Percentiles rank a stretch among this genome's conserved stretches.
Evolutionary conservation across 345 rosid species (phyloP).

Genomic region (Syzygium jambos): DNA sequence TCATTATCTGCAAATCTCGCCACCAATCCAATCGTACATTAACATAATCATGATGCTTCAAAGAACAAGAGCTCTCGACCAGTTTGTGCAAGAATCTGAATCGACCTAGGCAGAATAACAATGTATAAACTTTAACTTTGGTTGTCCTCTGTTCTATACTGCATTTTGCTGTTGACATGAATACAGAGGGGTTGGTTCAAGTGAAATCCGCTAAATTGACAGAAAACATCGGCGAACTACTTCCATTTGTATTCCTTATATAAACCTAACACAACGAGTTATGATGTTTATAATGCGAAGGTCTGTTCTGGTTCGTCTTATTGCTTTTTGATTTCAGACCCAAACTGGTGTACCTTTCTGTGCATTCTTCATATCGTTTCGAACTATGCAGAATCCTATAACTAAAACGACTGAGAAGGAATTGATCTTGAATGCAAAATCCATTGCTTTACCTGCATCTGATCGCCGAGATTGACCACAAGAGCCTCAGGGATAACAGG

Average conservation of each 20-base stretch:
- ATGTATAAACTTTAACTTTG: neutral
- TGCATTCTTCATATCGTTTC: neutral
- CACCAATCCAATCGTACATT: neutral
- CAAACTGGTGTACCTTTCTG: too few species aligned
- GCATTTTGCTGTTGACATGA: neutral
- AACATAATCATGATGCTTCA: neutral
- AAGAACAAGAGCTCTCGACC: neutral
- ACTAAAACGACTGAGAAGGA: neutral
- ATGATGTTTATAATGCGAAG: too few species aligned
- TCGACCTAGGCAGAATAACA: neutral
- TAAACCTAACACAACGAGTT: too few species aligned
- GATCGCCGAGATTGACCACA: constrained; percentile 44
- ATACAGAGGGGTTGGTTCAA: neutral
- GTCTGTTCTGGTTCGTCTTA: too few species aligned
- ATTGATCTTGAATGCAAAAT: neutral
- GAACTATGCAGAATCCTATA: neutral
- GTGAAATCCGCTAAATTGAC: neutral
- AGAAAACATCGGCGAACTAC: neutral
- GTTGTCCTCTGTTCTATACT: neutral
- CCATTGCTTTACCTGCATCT: constrained; percentile 23
- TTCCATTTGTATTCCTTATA: neutral
- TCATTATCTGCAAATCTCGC: constrained; percentile 31
- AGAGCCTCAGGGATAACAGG: constrained; percentile 38
- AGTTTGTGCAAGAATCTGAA: neutral
- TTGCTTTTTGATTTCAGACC: too few species aligned